Conservation (phyloP, 192 early-diverging fungal species). For the Kappamyces sp. region DNA sequence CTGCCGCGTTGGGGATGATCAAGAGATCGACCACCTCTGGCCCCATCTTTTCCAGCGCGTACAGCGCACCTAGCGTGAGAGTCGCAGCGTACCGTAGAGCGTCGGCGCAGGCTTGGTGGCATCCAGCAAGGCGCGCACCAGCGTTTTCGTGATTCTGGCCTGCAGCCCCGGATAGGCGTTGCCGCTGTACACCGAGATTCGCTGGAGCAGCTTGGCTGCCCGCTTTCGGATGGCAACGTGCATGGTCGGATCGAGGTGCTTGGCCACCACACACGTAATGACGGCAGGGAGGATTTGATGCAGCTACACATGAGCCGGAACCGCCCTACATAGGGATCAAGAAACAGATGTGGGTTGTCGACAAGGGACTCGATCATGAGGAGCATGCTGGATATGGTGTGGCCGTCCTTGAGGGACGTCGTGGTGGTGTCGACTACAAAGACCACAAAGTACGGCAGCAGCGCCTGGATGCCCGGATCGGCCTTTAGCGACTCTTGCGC, state of each 20-base stretch:
- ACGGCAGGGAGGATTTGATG: constrained; percentile 94
- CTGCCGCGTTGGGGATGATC: no score
- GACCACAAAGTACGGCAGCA: constrained; percentile 92
- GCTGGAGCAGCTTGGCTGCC: constrained; percentile 67
- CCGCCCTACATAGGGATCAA: constrained; percentile 83
- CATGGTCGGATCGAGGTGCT: constrained; percentile 50
- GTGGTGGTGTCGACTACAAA: constrained; percentile 85
- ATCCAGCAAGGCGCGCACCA: constrained; percentile 86
- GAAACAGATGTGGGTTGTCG: constrained; percentile 79
- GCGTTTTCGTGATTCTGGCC: constrained; percentile 80
- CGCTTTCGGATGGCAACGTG: constrained; percentile 80
- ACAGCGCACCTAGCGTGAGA: no score
- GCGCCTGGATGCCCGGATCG: constrained; percentile 91
- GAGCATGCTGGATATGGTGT: constrained; percentile 67
- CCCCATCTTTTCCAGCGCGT: no score
- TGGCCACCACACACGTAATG: constrained; percentile 87
- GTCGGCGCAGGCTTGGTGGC: constrained; percentile 73
- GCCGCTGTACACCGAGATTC: constrained; percentile 73
- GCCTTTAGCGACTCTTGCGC: constrained; percentile 77
- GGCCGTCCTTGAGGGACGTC: constrained; percentile 70
- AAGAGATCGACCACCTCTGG: no score
- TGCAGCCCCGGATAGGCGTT: constrained; percentile 80
- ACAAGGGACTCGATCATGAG: constrained; percentile 73
- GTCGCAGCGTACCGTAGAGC: constrained; percentile 76
- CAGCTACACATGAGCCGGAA: constrained; percentile 46